A percentile compares a stretch with the other conserved stretches of the same genome.
Evolutionary conservation across 805 yeast species (phyloP).

Genomic region (Torulaspora gathmanii): DNA sequence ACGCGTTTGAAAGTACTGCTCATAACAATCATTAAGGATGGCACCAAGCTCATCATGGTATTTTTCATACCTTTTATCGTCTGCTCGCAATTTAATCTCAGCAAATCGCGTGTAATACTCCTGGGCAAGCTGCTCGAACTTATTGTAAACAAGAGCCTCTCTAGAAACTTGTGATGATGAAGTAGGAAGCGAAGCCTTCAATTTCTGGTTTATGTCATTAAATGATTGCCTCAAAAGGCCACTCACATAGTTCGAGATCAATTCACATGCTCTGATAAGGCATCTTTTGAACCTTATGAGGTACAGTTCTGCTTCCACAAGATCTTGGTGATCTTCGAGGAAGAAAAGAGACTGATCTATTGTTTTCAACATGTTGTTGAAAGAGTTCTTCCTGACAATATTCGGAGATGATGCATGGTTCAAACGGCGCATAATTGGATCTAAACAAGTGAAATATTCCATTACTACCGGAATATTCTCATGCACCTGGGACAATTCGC

Average conservation of each 20-base stretch:
- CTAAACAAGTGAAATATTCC: constrained; percentile 63
- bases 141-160: constrained; percentile 62
- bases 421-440: constrained; percentile 60
- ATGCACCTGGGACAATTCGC: constrained; percentile 47
- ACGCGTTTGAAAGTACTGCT: constrained; percentile 59
- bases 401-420: constrained; percentile 63
- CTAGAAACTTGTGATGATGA: constrained; percentile 41
- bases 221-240: constrained; percentile 36
- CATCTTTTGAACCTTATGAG: constrained; percentile 75
- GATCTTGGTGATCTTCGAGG: constrained; percentile 49
- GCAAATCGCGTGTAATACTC: constrained; percentile 38
- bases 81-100: constrained; percentile 35
- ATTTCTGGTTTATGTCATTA: constrained; percentile 31
- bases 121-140: constrained; percentile 48
- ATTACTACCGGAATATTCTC: constrained; percentile 57
- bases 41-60: constrained; percentile 56
- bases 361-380: constrained; percentile 48
- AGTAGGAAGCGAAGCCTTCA: constrained; percentile 9
- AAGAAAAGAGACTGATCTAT: constrained; percentile 67
- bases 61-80: constrained; percentile 41
- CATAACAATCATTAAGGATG: constrained; percentile 50
- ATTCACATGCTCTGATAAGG: constrained; percentile 70
- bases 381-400: constrained; percentile 55
- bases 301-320: constrained; percentile 66
- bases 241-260: constrained; percentile 63